Evolutionary conservation across 2,329 filamentous ascomycete species (phyloP), one percentile per base, ranked within the genome.

Genomic region (Ceratocystis papillata): DNA sequence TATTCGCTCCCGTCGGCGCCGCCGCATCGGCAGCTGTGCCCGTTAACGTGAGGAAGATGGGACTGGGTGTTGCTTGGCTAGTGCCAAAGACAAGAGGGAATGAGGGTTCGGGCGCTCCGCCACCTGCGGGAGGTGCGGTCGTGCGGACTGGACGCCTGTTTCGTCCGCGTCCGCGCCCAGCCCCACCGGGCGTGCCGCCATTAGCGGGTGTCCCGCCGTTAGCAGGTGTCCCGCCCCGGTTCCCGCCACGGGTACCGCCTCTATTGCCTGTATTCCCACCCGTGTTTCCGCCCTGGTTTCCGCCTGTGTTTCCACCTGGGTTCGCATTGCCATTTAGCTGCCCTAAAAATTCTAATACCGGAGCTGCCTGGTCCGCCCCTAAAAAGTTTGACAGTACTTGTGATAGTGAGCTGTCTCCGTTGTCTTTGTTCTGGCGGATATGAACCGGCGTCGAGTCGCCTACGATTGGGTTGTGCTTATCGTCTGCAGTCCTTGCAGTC

Each of bases 11-110:
- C 10, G 65, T 62, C 20, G 37, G 20, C 41, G 12, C 33, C 25
- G 45, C 25, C 25, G 44, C 5, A 10, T 30, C 33, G 17, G 55
- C 33, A 8, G 8, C 45, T 5, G 53, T 33, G 20, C 57, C 46
- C 28, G 63, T 20, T 10, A 65, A n/a, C 25, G 66, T 62, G 8
- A 63, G 37, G 62, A 67, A 20, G 25, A 67, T 67, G 5, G 66
- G 66, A 50, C 62, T 67, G 15, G 66, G 66, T 6, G 66, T 67
- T 12, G 44, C 65, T 17, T 48, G 44, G 55, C 28, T 44, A 28
- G 66, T 67, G 5, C 20, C 62, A 45, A 62, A 15, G 61, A 22
- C 20, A 20, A 44, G 28, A n/a, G 20, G 20, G 50, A 28, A 65
- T n/a, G 59, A 45, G 22, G 46, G 3, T 22, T 45, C 57, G n/a